Evolutionary conservation across 768 basidiomycete species (phyloP).

Genomic region (Pisolithus sp.): DNA sequence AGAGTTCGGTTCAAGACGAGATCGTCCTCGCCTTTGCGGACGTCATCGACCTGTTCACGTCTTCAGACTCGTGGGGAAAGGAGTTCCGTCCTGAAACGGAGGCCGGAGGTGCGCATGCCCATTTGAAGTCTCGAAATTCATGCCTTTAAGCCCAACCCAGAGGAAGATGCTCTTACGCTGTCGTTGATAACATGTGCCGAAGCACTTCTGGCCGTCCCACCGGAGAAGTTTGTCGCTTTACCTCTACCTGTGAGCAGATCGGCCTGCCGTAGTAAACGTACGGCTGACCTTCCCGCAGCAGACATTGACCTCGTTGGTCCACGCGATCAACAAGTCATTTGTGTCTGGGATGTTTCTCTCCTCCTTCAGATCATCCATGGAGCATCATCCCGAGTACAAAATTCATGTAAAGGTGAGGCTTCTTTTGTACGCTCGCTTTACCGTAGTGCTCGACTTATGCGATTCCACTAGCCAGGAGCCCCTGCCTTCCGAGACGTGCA

Average conservation of each 20-base stretch:
- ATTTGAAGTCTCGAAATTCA: no score
- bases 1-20: conserved; percentile 54
- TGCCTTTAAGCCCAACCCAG: conserved; percentile 16
- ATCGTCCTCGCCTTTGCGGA: conserved; percentile 66
- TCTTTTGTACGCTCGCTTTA: background rate
- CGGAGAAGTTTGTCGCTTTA: conserved; percentile 51
- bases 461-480: conserved; percentile 22
- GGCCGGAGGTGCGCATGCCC: conserved; percentile 30
- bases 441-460: background rate
- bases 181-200: conserved; percentile 54
- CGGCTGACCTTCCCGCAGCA: conserved; percentile 7
- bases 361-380: conserved; percentile 31
- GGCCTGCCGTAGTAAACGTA: conserved; percentile 17
- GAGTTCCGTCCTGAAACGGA: conserved; percentile 57
- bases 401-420: conserved; percentile 14
- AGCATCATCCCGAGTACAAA: conserved; percentile 14
- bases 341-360: conserved; percentile 50
- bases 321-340: conserved; percentile 51
- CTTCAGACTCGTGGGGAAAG: conserved; percentile 50
- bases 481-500: conserved; percentile 32
- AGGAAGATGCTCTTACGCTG: conserved; percentile 35
- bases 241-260: conserved; percentile 41
- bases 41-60: conserved; percentile 54
- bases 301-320: conserved; percentile 31
- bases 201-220: conserved; percentile 48